Percentiles rank a stretch among this genome's conserved stretches.
These are phyloP conservation scores for Kodamaea hsintzibuensis DNA, from an alignment of 805 yeast species.

Conservation along the genomic window DNA sequence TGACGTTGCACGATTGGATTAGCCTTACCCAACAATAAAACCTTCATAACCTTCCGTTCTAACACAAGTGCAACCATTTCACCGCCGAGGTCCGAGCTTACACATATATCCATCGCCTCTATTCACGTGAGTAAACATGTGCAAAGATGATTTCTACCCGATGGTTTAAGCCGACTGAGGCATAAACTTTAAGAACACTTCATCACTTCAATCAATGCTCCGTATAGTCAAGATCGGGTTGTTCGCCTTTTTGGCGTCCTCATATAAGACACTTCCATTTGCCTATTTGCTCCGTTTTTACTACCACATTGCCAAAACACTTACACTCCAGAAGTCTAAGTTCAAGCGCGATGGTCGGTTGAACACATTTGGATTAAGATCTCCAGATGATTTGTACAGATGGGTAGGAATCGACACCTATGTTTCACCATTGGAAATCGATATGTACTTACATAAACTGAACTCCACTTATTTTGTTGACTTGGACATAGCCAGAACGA, in stretches of 20 bases:
- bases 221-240: conserved; percentile 2
- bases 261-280: conserved; percentile 67
- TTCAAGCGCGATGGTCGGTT: conserved; percentile 20
- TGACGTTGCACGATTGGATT: background rate
- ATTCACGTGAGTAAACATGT: background rate
- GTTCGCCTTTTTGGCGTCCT: conserved; percentile 32
- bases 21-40: background rate
- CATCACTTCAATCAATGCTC: background rate
- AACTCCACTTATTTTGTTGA: conserved; percentile 85
- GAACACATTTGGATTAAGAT: conserved; percentile 37
- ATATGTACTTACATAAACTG: conserved; percentile 82
- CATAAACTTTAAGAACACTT: background rate
- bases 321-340: conserved; percentile 37
- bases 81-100: too few species aligned
- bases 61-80: too few species aligned
- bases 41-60: background rate
- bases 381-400: conserved; percentile 38
- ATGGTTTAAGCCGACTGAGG: background rate
- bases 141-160: background rate
- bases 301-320: conserved; percentile 39
- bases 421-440: conserved; percentile 79
- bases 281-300: conserved; percentile 68
- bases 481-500: conserved; percentile 75
- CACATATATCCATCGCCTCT: too few species aligned
- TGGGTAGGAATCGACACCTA: conserved; percentile 48